Evolutionary conservation across 805 yeast species (phyloP).

Genomic region (Candida michaelii): DNA sequence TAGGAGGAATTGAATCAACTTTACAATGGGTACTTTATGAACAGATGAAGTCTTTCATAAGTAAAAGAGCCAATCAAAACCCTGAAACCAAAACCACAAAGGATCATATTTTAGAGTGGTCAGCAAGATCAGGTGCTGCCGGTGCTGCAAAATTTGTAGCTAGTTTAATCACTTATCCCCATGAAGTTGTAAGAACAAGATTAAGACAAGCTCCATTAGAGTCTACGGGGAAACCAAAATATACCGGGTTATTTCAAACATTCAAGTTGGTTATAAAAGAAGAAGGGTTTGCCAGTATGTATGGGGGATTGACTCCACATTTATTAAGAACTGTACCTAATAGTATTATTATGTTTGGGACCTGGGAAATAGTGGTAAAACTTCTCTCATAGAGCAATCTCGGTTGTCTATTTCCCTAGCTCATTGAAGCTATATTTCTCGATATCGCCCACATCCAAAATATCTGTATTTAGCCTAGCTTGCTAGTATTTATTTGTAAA

Average conservation of each 20-base stretch:
- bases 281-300: slow-evolving; percentile 91
- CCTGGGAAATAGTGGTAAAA: slow-evolving; percentile 79
- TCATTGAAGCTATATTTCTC: no score
- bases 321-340: slow-evolving; percentile 95
- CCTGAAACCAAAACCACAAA: slow-evolving; percentile 41
- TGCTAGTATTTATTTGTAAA: slow-evolving; percentile 7
- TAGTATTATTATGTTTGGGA: slow-evolving; percentile 97
- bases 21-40: slow-evolving; percentile 96
- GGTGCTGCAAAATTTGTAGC: slow-evolving; percentile 95
- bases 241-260: slow-evolving; percentile 86
- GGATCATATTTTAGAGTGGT: slow-evolving; percentile 83
- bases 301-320: slow-evolving; percentile 98
- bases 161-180: slow-evolving; percentile 91
- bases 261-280: slow-evolving; percentile 83
- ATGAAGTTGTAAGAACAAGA: slow-evolving; percentile 94
- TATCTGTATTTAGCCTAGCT: no score
- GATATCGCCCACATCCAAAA: no score
- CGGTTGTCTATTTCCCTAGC: no score
- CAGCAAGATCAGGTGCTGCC: slow-evolving; percentile 95
- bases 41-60: slow-evolving; percentile 79
- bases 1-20: slow-evolving; percentile 91
- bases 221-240: slow-evolving; percentile 77
- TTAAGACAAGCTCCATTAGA: slow-evolving; percentile 86
- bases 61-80: slow-evolving; percentile 43
- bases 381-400: slow-evolving; percentile 19